A percentile compares a stretch with the other conserved stretches of the same genome.
Conservation (phyloP, 768 basidiomycete genomes). For the Lentinula sp. region DNA sequence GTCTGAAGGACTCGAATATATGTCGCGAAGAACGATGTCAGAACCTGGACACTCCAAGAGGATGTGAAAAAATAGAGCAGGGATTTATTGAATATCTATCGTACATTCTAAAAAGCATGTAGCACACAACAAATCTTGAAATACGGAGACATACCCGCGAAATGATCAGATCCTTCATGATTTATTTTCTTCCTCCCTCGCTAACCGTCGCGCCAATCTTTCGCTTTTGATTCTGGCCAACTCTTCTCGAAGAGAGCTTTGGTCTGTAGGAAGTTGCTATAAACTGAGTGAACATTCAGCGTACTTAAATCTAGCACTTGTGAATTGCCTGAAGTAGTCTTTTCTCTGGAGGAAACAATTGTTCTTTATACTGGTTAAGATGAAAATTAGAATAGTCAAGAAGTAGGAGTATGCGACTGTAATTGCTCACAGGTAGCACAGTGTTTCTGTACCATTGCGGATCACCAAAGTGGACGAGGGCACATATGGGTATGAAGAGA, state of each 20-base stretch:
- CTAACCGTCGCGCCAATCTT: slow-evolving; percentile 38
- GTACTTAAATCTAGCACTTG: not conserved
- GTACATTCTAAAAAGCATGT: not conserved
- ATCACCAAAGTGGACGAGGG: slow-evolving; percentile 82
- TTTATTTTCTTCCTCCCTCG: slow-evolving; percentile 29
- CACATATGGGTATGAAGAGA: slow-evolving; percentile 76
- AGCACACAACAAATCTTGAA: not conserved
- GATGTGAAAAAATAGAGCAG: not conserved
- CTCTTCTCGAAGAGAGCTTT: slow-evolving; percentile 59
- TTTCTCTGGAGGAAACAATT: slow-evolving; percentile 60
- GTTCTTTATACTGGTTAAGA: slow-evolving; percentile 57
- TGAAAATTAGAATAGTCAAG: not conserved
- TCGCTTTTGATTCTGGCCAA: slow-evolving; percentile 67
- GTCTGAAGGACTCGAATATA: not conserved
- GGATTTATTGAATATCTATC: not conserved
- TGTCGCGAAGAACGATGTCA: not conserved
- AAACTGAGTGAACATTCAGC: not conserved
- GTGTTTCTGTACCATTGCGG: slow-evolving; percentile 79
- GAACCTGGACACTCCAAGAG: not conserved
- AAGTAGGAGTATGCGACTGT: not conserved
- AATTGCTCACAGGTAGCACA: slow-evolving; percentile 63
- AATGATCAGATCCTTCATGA: slow-evolving; percentile 11
- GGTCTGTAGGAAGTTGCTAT: slow-evolving; percentile 62
- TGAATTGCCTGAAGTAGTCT: slow-evolving; percentile 42
- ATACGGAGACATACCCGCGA: slow-evolving; percentile 13